Evolutionary conservation across 202 grass and related monocot genomes (phyloP).

Genomic region (Hordeum pubiflorum): DNA sequence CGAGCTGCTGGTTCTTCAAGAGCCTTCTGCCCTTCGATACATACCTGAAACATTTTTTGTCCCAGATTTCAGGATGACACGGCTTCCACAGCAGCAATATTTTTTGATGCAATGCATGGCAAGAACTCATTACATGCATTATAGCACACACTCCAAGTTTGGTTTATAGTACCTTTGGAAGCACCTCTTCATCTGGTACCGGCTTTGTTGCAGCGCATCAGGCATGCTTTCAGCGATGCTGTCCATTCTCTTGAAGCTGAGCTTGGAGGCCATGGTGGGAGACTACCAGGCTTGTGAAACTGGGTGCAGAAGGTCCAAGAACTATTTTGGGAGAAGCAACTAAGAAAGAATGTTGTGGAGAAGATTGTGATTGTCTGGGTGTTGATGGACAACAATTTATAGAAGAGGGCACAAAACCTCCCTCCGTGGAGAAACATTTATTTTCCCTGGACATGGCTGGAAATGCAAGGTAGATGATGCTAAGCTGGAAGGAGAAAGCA

Average conservation of each 20-base stretch:
- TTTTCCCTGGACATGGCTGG: constrained; percentile 32
- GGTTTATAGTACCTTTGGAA: constrained; percentile 49
- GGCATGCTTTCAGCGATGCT: constrained; percentile 91
- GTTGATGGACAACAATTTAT: constrained; percentile 35
- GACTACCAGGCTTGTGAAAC: neutral
- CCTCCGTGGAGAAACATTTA: constrained; percentile 33
- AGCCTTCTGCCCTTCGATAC: constrained; percentile 75
- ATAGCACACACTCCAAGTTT: neutral
- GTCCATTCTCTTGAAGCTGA: constrained; percentile 78
- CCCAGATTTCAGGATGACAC: neutral
- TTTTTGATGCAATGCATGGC: neutral
- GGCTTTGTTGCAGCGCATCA: constrained; percentile 63
- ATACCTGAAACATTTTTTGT: constrained; percentile 46
- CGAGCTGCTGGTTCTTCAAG: constrained; percentile 80
- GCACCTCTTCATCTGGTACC: constrained; percentile 98
- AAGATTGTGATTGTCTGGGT: constrained; percentile 12
- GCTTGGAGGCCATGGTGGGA: constrained; percentile 33
- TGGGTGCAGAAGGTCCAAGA: neutral
- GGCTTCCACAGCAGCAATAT: neutral
- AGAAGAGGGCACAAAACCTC: constrained; percentile 29
- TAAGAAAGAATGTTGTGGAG: constrained; percentile 3
- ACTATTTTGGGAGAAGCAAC: neutral
- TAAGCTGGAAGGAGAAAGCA: constrained; percentile 51
- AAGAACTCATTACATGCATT: neutral
- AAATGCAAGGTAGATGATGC: constrained; percentile 34